Base-by-base conservation (phyloP, 164 flowering plant genomes). In the Berberis thunbergii region DNA sequence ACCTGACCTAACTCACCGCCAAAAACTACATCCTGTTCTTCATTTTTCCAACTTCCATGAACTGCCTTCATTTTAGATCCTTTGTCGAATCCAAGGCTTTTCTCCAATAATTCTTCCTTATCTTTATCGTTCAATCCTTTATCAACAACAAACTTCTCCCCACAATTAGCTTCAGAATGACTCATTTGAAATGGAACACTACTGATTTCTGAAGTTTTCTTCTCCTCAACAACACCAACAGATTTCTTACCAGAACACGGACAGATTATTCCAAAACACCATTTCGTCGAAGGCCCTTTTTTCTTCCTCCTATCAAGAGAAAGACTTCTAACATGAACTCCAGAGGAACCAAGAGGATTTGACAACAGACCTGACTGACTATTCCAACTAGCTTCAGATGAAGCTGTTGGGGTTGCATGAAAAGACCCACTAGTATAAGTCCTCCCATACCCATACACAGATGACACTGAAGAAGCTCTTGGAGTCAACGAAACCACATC, bases 301-400 rank as follows among this genome's bases (percentile, higher is more conserved):
- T 60, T 72, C 55, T 67, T 75, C 60, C 4, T 55, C 42, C 59
- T 67, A 7, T 76, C 49, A 41, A 57, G 39, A 4, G 61, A 59
- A 2, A 74, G 68, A 60, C 69, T 76, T 50, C 64, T 69, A 66
- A 77, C 54, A 0, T 83, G 75, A 3, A 85, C 77, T 1, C 78
- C 56, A 3, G 78, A 62, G 7, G 85, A 71, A 3, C 91, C 88
- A 2, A 86, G 89, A 6, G 86, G 89, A 48, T 84, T 79, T 0
- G 81, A 72, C 2, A 91, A 59, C 7, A 91, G 79, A n/a, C 92
- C 96, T 0, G 89, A 77, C 73, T 86, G 92, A 80, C 95, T 89
- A 69, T 92, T 92, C 98, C 98, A 89, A 66, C 95, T 89, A 45
- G 92, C 96, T 58, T 92, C 95, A 4, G 98, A 92, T 6, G 96